These are phyloP conservation scores for Exophiala bonariae DNA, from an alignment of 2,329 filamentous ascomycete genomes.

Conservation along the genomic window DNA sequence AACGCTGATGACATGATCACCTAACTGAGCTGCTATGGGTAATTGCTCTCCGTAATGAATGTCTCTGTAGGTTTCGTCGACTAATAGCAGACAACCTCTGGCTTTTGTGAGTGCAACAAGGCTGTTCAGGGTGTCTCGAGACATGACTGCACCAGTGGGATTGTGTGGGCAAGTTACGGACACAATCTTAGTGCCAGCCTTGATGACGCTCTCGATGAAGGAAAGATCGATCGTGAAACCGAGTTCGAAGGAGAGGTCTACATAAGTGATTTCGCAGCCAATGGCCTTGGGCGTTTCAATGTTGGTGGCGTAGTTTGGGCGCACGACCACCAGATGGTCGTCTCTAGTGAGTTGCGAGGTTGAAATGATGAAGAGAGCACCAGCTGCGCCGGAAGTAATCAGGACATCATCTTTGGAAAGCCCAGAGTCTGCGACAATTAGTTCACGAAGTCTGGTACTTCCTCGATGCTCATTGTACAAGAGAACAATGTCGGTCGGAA, in stretches of 20 bases:
- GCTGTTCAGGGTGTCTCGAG: slow-evolving; percentile 1
- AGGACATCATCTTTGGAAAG: slow-evolving; percentile 6
- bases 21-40: not conserved
- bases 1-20: not conserved
- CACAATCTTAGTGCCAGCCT: slow-evolving; percentile 1
- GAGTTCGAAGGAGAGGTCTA: slow-evolving; percentile 1
- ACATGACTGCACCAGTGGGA: not conserved
- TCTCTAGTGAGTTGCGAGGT: slow-evolving; percentile 4
- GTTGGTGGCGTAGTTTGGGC: slow-evolving; percentile 8
- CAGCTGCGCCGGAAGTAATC: slow-evolving; percentile 2
- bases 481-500: slow-evolving; percentile 1
- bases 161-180: slow-evolving; percentile 1
- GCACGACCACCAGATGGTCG: slow-evolving; percentile 4
- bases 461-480: slow-evolving; percentile 8
- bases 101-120: not conserved
- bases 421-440: not conserved
- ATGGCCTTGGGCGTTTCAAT: slow-evolving; percentile 7
- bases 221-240: not conserved
- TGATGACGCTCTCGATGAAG: not conserved
- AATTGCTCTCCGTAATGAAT: not conserved
- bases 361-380: slow-evolving; percentile 7
- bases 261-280: slow-evolving; percentile 3
- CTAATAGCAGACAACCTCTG: not conserved
- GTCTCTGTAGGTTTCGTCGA: slow-evolving; percentile 2
- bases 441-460: not conserved